These are phyloP conservation scores for Aspergillus sp. DNA, from an alignment of 2,329 filamentous ascomycete species.

Conservation along the genomic window DNA sequence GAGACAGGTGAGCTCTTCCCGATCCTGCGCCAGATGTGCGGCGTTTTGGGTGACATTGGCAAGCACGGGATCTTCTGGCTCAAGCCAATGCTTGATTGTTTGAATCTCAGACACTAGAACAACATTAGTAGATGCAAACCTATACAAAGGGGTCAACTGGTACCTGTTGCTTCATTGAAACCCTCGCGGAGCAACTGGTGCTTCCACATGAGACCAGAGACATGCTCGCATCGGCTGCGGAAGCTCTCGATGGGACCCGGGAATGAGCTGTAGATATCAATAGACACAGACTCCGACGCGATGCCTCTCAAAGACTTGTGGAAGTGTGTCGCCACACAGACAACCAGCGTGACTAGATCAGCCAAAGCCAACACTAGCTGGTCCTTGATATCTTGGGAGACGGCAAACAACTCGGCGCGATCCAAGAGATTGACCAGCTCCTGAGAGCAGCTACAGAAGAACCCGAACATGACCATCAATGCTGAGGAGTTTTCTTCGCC, in stretches of 20 bases:
- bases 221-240: slow-evolving; percentile 31
- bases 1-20: slow-evolving; percentile 54
- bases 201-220: slow-evolving; percentile 41
- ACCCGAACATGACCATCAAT: slow-evolving; percentile 51
- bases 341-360: slow-evolving; percentile 34
- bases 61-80: slow-evolving; percentile 48
- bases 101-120: slow-evolving; percentile 29
- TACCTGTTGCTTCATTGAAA: slow-evolving; percentile 31
- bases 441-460: slow-evolving; percentile 51
- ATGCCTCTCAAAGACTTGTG: slow-evolving; percentile 28
- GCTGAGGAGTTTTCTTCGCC: slow-evolving; percentile 49
- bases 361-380: slow-evolving; percentile 42
- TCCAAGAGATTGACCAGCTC: slow-evolving; percentile 44
- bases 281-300: slow-evolving; percentile 24
- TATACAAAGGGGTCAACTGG: background rate
- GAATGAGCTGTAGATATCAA: slow-evolving; percentile 42
- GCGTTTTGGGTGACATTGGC: slow-evolving; percentile 45
- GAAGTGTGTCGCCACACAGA: slow-evolving; percentile 36
- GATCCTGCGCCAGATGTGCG: slow-evolving; percentile 39
- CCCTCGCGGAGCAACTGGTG: slow-evolving; percentile 36
- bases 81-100: slow-evolving; percentile 39
- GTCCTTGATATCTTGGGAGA: slow-evolving; percentile 49
- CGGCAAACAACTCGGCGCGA: slow-evolving; percentile 47
- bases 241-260: slow-evolving; percentile 37
- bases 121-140: background rate